Percentiles rank a stretch among this genome's conserved stretches.
These are phyloP conservation scores for Rhodomyrtus psidioides DNA, from an alignment of 441 rosid species.

Conservation along the genomic window DNA sequence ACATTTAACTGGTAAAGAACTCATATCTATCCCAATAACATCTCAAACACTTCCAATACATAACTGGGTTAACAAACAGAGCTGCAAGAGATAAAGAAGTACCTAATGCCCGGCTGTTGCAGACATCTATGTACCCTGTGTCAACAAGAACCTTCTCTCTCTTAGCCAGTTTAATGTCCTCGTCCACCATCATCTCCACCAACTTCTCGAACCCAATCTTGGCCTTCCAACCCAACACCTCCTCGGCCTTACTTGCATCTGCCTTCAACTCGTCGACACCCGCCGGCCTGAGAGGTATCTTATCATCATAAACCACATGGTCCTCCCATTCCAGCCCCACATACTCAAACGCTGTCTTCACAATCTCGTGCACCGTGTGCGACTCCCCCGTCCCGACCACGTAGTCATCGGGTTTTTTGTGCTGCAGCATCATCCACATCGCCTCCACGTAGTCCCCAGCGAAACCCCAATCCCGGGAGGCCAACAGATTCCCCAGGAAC, in stretches of 20 bases:
- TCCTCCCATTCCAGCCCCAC: conserved; percentile 77
- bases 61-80: too few species aligned
- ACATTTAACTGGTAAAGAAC: too few species aligned
- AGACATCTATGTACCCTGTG: too few species aligned
- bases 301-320: conserved; percentile 73
- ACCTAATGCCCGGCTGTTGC: too few species aligned
- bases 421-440: conserved; percentile 95
- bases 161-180: conserved; percentile 65
- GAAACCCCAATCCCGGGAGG: conserved; percentile 91
- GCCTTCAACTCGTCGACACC: conserved; percentile 81
- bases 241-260: conserved; percentile 64
- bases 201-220: conserved; percentile 68
- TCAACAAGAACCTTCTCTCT: conserved; percentile 39
- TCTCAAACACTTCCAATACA: too few species aligned
- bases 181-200: conserved; percentile 92
- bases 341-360: conserved; percentile 70
- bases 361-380: conserved; percentile 81
- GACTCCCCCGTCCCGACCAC: conserved; percentile 94
- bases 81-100: too few species aligned
- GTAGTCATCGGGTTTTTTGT: conserved; percentile 79
- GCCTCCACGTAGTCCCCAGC: conserved; percentile 91
- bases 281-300: conserved; percentile 57
- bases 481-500: conserved; percentile 67
- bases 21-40: too few species aligned
- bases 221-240: conserved; percentile 69